Evolutionary conservation across 2,329 filamentous ascomycete species (phyloP), one percentile per base, ranked within the genome.

Genomic region (Mariannaea elegans): DNA sequence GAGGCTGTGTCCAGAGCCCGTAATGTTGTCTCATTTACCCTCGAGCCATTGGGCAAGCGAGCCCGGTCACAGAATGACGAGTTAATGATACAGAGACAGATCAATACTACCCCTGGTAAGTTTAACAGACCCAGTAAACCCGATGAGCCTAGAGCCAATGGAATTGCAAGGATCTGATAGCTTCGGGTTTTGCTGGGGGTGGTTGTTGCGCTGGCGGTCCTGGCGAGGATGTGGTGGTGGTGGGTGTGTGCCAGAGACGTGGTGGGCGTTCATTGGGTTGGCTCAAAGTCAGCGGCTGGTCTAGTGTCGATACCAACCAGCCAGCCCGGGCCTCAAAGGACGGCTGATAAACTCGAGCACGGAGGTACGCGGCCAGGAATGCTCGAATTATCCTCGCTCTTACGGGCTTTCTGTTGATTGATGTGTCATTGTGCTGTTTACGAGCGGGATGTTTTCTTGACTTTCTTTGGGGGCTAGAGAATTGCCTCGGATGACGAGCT

Each of bases 191-290:
- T 36, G 52, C 62, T 63, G 49, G 62, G 21, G 62, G 46, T 56
- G 56, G n/a, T n/a, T n/a, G 59, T 64, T 55, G 56, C 57, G 49
- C 55, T 62, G 65, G 65, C 65, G 51, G 61, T 65, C 36, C 50
- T 64, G 48, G 62, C 53, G 39, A 68, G 59, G 70, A 61, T 58
- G 61, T 62, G 56, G 64, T 64, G 64, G 66, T 73, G 71, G 72
- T n/a, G n/a, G n/a, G n/a, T n/a, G 24, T 70, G 68, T 71, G 71
- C 69, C 62, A 69, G 65, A 75, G 73, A 75, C 73, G 73, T 75
- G 73, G 73, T 74, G 63, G 60, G 57, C 70, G 62, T 65, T 75
- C 68, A 75, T 75, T 75, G 73, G 73, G 58, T 71, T 68, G 47
- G 29, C 14, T 27, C 47, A 59, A 49, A 65, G 64, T 61, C 57